Conservation (phyloP, 352 stramenopile species). For the Pythium chondricola region DNA sequence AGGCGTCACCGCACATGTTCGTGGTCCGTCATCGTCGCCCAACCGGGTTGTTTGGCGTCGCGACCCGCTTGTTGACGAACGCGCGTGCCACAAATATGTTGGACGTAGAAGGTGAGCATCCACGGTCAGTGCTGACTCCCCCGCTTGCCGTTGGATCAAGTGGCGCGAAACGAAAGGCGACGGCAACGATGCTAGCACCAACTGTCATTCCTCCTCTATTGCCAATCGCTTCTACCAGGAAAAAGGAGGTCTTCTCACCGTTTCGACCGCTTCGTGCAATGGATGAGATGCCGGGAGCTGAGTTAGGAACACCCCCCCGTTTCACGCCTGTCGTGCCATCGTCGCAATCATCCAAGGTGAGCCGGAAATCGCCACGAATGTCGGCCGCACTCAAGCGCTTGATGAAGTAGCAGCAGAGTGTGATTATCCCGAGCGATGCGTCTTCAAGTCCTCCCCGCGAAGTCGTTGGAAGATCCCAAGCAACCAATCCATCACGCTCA, state of each 20-base stretch:
- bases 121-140: conserved; percentile 7
- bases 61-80: conserved; percentile 17
- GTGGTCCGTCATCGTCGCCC: conserved; percentile 39
- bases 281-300: conserved; percentile 15
- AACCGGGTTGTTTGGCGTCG: conserved; percentile 6
- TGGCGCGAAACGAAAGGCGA: conserved; percentile 15
- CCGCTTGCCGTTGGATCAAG: conserved; percentile 4
- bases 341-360: conserved; percentile 7
- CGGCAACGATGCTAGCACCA: not conserved
- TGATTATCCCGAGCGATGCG: conserved; percentile 16
- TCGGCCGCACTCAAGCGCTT: conserved; percentile 18
- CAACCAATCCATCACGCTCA: conserved; percentile 52
- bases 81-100: conserved; percentile 30
- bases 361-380: conserved; percentile 17
- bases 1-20: conserved; percentile 44
- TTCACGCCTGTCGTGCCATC: conserved; percentile 5
- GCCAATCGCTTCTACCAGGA: conserved; percentile 1
- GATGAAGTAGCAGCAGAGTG: not conserved
- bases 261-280: conserved; percentile 11
- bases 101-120: conserved; percentile 10
- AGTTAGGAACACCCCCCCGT: not conserved
- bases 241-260: conserved; percentile 8
- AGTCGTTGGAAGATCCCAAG: conserved; percentile 36
- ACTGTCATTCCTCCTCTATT: not conserved
- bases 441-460: conserved; percentile 17